Conservation (phyloP, 2,329 filamentous ascomycete species). For the Cercospora sesami region DNA sequence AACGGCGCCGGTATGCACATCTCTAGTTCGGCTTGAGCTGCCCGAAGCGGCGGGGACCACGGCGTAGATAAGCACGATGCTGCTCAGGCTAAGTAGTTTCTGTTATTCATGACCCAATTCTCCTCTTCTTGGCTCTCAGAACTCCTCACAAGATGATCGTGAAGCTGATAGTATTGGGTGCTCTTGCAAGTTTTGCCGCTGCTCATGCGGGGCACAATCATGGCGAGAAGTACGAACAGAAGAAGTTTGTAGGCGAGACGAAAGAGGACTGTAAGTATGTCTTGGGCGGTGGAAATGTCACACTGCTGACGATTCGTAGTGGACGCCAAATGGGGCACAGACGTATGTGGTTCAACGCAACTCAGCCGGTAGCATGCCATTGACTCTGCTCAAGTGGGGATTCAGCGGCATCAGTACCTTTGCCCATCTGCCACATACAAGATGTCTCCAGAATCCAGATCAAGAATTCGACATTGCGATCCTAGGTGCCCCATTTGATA, state of each 20-base stretch:
- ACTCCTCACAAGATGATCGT: neutral
- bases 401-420: constrained; percentile 41
- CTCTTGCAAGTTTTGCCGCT: constrained; percentile 1
- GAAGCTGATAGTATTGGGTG: neutral
- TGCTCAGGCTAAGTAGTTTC: constrained; percentile 17
- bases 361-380: neutral
- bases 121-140: neutral
- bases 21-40: constrained; percentile 9
- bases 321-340: constrained; percentile 35
- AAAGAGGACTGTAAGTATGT: constrained; percentile 25
- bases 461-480: constrained; percentile 50
- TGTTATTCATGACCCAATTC: constrained; percentile 13
- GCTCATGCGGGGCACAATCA: constrained; percentile 24
- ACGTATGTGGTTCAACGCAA: constrained; percentile 18
- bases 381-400: constrained; percentile 31
- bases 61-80: constrained; percentile 22
- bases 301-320: constrained; percentile 10
- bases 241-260: constrained; percentile 32
- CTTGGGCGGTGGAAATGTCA: no score
- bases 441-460: constrained; percentile 51
- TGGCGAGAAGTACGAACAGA: constrained; percentile 21
- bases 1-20: constrained; percentile 11
- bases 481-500: constrained; percentile 53
- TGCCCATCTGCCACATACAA: constrained; percentile 51
- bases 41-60: constrained; percentile 15